These are phyloP conservation scores for Talaromyces sp. DNA, from an alignment of 2,329 filamentous ascomycete species.

Conservation along the genomic window DNA sequence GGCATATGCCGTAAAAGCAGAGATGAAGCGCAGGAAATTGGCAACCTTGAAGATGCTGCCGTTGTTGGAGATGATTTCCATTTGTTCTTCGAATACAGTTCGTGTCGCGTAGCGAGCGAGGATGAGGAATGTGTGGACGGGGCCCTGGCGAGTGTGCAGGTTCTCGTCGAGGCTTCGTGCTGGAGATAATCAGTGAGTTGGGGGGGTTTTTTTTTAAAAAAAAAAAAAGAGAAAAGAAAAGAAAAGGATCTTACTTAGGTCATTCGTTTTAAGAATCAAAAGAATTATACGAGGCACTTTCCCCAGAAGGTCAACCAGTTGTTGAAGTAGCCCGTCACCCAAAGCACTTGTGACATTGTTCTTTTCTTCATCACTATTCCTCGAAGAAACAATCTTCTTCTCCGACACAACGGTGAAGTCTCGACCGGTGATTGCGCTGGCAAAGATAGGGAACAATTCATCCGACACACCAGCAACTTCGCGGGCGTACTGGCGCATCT, in stretches of 20 bases:
- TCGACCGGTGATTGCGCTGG: constrained; percentile 89
- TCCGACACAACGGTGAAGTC: constrained; percentile 72
- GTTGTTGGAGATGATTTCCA: constrained; percentile 44
- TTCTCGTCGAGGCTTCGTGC: constrained; percentile 87
- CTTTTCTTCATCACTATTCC: constrained; percentile 67
- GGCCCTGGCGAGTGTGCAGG: constrained; percentile 50
- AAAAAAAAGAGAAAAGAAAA: neutral
- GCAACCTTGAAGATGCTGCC: constrained; percentile 47
- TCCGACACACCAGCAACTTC: constrained; percentile 86
- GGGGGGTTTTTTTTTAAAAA: no score
- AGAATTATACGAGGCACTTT: constrained; percentile 88
- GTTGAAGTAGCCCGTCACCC: constrained; percentile 79
- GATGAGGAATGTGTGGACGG: constrained; percentile 58
- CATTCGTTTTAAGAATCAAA: constrained; percentile 95
- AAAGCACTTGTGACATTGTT: constrained; percentile 78
- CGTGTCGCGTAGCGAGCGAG: constrained; percentile 58
- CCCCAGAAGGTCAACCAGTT: constrained; percentile 81
- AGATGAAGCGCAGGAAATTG: constrained; percentile 47
- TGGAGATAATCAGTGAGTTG: constrained; percentile 18
- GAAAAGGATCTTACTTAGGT: constrained; percentile 63
- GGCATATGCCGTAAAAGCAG: constrained; percentile 49
- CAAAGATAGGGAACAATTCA: constrained; percentile 89
- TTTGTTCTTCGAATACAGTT: constrained; percentile 56
- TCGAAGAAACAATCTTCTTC: constrained; percentile 50
- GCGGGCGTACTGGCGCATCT: constrained; percentile 82